Conservation (phyloP, 1,139 yeast species). For the Hemisphaericaspora xylanilytica region DNA sequence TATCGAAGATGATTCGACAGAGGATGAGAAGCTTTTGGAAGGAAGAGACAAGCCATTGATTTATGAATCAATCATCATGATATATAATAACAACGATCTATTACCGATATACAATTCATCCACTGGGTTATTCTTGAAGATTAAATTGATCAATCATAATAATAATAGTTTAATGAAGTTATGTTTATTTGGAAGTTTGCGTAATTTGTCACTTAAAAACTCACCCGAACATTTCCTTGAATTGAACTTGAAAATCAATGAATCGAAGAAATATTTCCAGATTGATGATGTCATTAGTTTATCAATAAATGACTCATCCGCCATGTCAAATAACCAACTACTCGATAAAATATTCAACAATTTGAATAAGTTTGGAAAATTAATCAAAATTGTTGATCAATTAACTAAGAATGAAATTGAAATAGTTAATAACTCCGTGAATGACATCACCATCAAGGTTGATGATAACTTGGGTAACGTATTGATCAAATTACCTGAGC, state of each 20-base stretch:
- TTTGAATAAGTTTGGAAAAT: slow-evolving; percentile 31
- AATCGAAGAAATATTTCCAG: slow-evolving; percentile 25
- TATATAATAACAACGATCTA: slow-evolving; percentile 33
- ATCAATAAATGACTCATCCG: slow-evolving; percentile 19
- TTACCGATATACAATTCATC: slow-evolving; percentile 38
- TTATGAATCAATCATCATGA: slow-evolving; percentile 32
- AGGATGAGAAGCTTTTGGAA: slow-evolving; percentile 3
- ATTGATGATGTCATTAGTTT: slow-evolving; percentile 29
- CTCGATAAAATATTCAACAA: slow-evolving; percentile 29
- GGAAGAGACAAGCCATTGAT: slow-evolving; percentile 10
- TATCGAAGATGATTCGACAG: slow-evolving; percentile 1
- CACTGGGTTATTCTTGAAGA: slow-evolving; percentile 33
- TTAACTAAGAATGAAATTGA: slow-evolving; percentile 28
- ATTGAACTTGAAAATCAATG: slow-evolving; percentile 23
- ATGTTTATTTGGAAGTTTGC: slow-evolving; percentile 31
- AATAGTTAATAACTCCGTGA: slow-evolving; percentile 28
- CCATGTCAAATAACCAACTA: slow-evolving; percentile 12
- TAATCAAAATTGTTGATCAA: slow-evolving; percentile 36
- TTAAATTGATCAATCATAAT: slow-evolving; percentile 25
- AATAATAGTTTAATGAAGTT: slow-evolving; percentile 27
- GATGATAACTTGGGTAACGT: slow-evolving; percentile 27
- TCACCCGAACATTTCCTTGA: slow-evolving; percentile 17
- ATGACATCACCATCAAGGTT: slow-evolving; percentile 29
- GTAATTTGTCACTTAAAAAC: slow-evolving; percentile 20
- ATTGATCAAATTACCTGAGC: slow-evolving; percentile 25